These are phyloP conservation scores for Cardiospermum halicacabum DNA, from an alignment of 345 rosid species.

Conservation along the genomic window DNA sequence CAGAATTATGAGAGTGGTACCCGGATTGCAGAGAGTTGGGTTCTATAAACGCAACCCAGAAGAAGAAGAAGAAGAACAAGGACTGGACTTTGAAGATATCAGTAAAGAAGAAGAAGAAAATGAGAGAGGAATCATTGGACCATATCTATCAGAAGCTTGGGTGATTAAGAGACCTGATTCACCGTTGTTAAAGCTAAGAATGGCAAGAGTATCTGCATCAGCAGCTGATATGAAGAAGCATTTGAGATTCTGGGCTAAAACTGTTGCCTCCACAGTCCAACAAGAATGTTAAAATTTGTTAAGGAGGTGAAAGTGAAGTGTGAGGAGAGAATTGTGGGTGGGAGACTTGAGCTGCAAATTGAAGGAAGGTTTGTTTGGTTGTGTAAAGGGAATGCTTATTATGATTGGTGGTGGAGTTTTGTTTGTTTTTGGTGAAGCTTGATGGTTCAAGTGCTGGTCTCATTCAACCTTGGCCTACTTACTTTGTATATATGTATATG, in stretches of 20 bases:
- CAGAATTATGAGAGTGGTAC: conserved; percentile 45
- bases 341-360: not conserved
- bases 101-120: conserved; percentile 19
- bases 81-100: not conserved
- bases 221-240: conserved; percentile 53
- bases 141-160: conserved; percentile 74
- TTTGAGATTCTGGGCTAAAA: conserved; percentile 56
- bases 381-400: not conserved
- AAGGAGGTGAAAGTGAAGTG: not conserved
- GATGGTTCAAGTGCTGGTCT: not conserved
- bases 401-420: not conserved
- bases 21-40: conserved; percentile 50
- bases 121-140: conserved; percentile 25
- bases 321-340: not conserved
- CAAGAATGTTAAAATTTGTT: conserved; percentile 38
- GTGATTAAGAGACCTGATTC: conserved; percentile 50
- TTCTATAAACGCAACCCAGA: too few relatives aligned
- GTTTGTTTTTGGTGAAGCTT: not conserved
- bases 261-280: conserved; percentile 43
- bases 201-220: conserved; percentile 32
- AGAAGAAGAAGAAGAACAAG: not conserved
- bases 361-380: not conserved
- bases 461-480: not conserved
- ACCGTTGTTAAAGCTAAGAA: conserved; percentile 37
- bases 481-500: too few relatives aligned